Base-by-base conservation (phyloP, 352 stramenopile genomes). In the Paralagenidium karlingii region DNA sequence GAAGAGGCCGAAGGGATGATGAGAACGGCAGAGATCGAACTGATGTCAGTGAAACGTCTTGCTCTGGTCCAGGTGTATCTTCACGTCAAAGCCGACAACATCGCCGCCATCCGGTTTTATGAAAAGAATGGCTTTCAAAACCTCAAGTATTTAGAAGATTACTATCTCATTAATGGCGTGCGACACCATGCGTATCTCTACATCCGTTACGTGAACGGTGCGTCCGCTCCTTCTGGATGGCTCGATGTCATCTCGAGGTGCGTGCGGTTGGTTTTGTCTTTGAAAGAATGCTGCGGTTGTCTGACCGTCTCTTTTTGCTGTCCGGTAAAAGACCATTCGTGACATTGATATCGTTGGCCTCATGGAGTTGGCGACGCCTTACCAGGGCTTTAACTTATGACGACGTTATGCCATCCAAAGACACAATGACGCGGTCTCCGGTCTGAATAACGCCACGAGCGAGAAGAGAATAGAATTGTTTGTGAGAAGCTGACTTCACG, bases 81-180 rank as follows among this genome's bases (percentile, higher is more conserved):
- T 21, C 94, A 98, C 60, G 94, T 98, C 8, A 98, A 98, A 53
- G 92, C 80, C 5, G 93, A 96, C 53, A 98, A 98, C 53, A 24
- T 73, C 15, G 81, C 71, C 16, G 94, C 94, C 0, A 76, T 97
- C 52, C 73, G 75, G 47, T 97, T 98, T 51, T 98, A 98, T 62
- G 90, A 98, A 71, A 88, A 91, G 53, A 86, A 97, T 42, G 89
- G 86, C 7, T 98, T 98, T 50, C 71, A 77, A 39, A 86, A 86
- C 45, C 59, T 98, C 26, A 74, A 85, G 25, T 92, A 84, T 46
- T 87, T 98, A 33, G 55, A 92, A 79, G 76, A 92, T 41, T 92
- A 92, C 36, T 92, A 92, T 51, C 55, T 88, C 55, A 92, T 92
- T 53, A 59, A 89, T 34, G 75, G 73, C 16, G 63, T 71, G 18